Percentiles rank a stretch among this genome's conserved stretches.
Conservation (phyloP, 2,329 filamentous ascomycete genomes). For the Colletotrichum sp. region DNA sequence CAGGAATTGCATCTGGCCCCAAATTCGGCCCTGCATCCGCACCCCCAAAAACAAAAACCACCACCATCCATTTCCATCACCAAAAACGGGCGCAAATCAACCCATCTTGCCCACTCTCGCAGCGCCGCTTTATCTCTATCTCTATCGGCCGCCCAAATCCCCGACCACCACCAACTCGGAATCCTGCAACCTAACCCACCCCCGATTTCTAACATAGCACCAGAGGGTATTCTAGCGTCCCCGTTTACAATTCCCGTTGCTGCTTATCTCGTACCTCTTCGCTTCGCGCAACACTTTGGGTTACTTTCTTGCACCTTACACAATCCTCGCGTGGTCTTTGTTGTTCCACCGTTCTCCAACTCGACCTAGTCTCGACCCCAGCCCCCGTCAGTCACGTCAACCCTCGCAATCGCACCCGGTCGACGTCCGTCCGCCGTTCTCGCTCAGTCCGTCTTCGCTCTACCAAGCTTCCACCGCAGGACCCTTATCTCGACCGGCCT, state of each 20-base stretch:
- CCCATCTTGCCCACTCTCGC: slow-evolving; percentile 16
- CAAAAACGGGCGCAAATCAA: slow-evolving; percentile 23
- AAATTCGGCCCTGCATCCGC: slow-evolving; percentile 10
- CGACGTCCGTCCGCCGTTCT: neutral
- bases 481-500: slow-evolving; percentile 10
- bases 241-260: neutral
- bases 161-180: neutral
- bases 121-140: slow-evolving; percentile 18
- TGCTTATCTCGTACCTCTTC: slow-evolving; percentile 11
- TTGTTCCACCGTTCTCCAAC: neutral
- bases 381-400: slow-evolving; percentile 8
- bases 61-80: slow-evolving; percentile 14
- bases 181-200: neutral
- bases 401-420: slow-evolving; percentile 7
- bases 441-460: neutral
- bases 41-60: neutral
- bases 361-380: neutral
- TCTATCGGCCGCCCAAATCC: neutral
- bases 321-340: slow-evolving; percentile 2
- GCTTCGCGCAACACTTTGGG: neutral
- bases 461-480: neutral
- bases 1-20: slow-evolving; percentile 17
- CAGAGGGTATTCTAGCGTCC: neutral
- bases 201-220: neutral
- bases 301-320: neutral